Evolutionary conservation across 2,329 filamentous ascomycete genomes (phyloP).

Genomic region (Penicillium vulpinum): DNA sequence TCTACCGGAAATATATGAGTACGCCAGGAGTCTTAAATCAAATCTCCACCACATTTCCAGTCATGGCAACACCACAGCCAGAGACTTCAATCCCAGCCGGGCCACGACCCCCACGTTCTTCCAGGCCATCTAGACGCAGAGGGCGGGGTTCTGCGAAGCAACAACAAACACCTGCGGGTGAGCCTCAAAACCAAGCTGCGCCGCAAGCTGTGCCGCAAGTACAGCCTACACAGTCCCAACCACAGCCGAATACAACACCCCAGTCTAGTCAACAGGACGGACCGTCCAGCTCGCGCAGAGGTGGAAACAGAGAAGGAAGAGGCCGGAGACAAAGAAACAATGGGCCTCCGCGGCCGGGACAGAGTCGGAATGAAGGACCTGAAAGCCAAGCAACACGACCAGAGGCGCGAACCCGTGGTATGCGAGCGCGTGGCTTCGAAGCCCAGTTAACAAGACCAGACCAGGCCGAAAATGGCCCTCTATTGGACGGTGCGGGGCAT

Average conservation of each 20-base stretch:
- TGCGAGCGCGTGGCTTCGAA: conserved; percentile 42
- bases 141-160: conserved; percentile 30
- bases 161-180: conserved; percentile 18
- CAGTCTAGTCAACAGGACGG: conserved; percentile 10
- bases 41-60: not conserved
- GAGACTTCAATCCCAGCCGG: not conserved
- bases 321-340: conserved; percentile 22
- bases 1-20: not conserved
- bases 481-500: conserved; percentile 10
- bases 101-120: conserved; percentile 16
- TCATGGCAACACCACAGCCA: conserved; percentile 12
- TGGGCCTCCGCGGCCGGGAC: conserved; percentile 21
- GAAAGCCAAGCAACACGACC: conserved; percentile 9
- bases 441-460: conserved; percentile 43
- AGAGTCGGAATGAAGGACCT: conserved; percentile 13
- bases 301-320: conserved; percentile 29
- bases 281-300: conserved; percentile 23
- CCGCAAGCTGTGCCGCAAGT: not conserved
- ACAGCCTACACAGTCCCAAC: conserved; percentile 9
- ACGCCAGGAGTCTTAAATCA: conserved; percentile 1
- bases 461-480: conserved; percentile 17
- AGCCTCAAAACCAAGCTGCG: conserved; percentile 1
- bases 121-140: conserved; percentile 26
- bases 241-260: not conserved
- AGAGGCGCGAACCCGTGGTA: conserved; percentile 19